phyloP scores from a whole-genome alignment of 1,284 basidiomycete species.

The Ustilago curta region DNA sequence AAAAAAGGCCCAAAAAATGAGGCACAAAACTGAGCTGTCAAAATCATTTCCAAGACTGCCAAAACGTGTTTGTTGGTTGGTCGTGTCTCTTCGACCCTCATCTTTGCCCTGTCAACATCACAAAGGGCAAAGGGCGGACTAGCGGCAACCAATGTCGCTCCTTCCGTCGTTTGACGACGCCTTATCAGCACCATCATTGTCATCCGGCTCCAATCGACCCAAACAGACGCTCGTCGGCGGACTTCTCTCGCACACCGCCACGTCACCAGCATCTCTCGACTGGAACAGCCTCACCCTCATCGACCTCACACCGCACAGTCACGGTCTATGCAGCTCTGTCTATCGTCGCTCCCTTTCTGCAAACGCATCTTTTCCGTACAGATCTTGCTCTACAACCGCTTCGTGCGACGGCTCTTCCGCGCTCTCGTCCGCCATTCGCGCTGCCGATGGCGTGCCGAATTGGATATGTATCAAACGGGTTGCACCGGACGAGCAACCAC shows the following conservation, averaged over 20 bases:
- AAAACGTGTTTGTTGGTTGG: slow-evolving; percentile 12
- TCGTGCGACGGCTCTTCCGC: not conserved
- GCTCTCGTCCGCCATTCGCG: not conserved
- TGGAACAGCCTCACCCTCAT: not conserved
- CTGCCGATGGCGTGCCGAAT: slow-evolving; percentile 13
- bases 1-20: not conserved
- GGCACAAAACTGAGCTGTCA: slow-evolving; percentile 5
- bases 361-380: slow-evolving; percentile 7
- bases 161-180: slow-evolving; percentile 16
- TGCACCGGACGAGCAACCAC: slow-evolving; percentile 47
- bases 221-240: slow-evolving; percentile 8
- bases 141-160: slow-evolving; percentile 13
- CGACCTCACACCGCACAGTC: slow-evolving; percentile 24
- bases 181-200: not conserved
- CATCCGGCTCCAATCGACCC: not conserved
- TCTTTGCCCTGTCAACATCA: not conserved
- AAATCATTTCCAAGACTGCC: not conserved
- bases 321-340: slow-evolving; percentile 27
- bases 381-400: not conserved
- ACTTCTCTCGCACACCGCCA: not conserved
- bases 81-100: not conserved
- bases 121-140: too few relatives aligned
- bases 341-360: slow-evolving; percentile 20
- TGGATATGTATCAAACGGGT: slow-evolving; percentile 59
- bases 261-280: not conserved